Conservation (phyloP, 2,329 filamentous ascomycete genomes). For the Pseudocercospora pini-densiflorae region DNA sequence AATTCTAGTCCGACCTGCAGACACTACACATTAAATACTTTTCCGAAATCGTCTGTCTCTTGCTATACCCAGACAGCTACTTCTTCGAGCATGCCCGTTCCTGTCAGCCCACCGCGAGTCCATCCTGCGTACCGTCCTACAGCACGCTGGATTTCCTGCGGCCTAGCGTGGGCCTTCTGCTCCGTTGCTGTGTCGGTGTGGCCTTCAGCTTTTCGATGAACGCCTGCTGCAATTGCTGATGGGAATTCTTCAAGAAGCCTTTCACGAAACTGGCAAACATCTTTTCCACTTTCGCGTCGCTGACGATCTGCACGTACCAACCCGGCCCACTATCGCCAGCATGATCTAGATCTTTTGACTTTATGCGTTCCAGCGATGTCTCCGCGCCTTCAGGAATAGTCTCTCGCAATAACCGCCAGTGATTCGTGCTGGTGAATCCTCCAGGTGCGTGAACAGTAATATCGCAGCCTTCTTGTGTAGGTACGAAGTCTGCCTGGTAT, state of each 20-base stretch:
- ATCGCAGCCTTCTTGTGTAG: conserved; percentile 38
- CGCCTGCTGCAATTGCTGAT: conserved; percentile 35
- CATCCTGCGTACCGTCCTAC: background rate
- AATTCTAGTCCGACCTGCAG: conserved; percentile 3
- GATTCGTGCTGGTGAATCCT: conserved; percentile 41
- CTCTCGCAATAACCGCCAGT: conserved; percentile 38
- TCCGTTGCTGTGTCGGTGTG: conserved; percentile 16
- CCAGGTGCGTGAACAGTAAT: conserved; percentile 42
- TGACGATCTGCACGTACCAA: conserved; percentile 40
- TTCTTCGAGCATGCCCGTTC: background rate
- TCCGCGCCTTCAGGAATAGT: conserved; percentile 25
- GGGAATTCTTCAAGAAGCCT: conserved; percentile 39
- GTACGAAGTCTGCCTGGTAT: conserved; percentile 39
- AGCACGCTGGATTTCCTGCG: conserved; percentile 25
- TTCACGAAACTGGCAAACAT: conserved; percentile 42
- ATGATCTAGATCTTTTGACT: conserved; percentile 32
- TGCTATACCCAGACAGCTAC: background rate
- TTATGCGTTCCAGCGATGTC: conserved; percentile 20
- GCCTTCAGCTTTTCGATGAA: conserved; percentile 38
- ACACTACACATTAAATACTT: background rate
- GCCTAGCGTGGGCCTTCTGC: conserved; percentile 28
- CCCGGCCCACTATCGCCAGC: conserved; percentile 27
- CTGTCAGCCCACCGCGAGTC: background rate
- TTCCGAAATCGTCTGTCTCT: background rate
- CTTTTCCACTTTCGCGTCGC: conserved; percentile 38